These are phyloP conservation scores for Grammothele lineata DNA, from an alignment of 768 basidiomycete species.

Conservation along the genomic window DNA sequence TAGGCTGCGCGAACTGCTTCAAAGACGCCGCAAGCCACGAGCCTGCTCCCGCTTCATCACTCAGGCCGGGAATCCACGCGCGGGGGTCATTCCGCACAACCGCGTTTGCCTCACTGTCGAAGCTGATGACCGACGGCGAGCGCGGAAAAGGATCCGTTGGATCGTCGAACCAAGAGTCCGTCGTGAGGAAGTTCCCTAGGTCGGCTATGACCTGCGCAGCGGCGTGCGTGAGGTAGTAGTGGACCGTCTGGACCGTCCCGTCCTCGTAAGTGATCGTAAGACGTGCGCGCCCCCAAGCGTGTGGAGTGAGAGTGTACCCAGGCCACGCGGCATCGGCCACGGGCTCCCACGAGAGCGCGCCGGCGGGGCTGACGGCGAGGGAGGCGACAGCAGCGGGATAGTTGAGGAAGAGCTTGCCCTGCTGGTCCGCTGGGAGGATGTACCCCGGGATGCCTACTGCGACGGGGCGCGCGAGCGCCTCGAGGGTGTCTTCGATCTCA, in stretches of 20 bases:
- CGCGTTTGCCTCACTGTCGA: constrained; percentile 48
- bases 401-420: constrained; percentile 48
- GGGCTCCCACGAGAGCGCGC: constrained; percentile 41
- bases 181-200: constrained; percentile 51
- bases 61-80: constrained; percentile 57
- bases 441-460: constrained; percentile 52
- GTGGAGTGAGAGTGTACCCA: constrained; percentile 43
- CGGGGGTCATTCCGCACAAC: constrained; percentile 47
- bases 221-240: constrained; percentile 47
- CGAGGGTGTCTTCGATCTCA: constrained; percentile 42
- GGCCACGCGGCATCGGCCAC: constrained; percentile 43
- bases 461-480: constrained; percentile 39
- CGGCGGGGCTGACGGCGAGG: constrained; percentile 40
- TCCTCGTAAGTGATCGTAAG: constrained; percentile 47
- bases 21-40: constrained; percentile 53
- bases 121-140: constrained; percentile 51
- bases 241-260: constrained; percentile 48
- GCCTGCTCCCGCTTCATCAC: constrained; percentile 58
- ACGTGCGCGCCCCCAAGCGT: constrained; percentile 45
- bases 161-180: constrained; percentile 49
- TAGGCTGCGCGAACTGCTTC: constrained; percentile 54
- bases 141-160: constrained; percentile 47
- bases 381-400: constrained; percentile 38
- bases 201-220: constrained; percentile 43
- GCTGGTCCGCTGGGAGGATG: constrained; percentile 44